These are phyloP conservation scores for Aspergillus thermomutatus DNA, from an alignment of 2,329 filamentous ascomycete genomes.

Conservation along the genomic window DNA sequence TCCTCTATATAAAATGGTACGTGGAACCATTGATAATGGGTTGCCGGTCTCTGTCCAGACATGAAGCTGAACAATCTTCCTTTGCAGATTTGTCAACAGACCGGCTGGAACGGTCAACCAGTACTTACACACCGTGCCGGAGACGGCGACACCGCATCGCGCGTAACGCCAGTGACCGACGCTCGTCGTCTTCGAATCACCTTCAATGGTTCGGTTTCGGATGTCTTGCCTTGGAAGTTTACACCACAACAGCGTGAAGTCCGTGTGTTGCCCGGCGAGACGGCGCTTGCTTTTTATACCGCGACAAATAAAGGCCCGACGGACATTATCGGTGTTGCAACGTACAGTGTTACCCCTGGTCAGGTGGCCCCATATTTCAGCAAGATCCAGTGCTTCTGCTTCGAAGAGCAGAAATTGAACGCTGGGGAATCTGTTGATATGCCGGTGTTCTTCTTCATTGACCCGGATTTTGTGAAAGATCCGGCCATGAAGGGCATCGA, in stretches of 20 bases:
- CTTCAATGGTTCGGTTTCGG: conserved; percentile 92
- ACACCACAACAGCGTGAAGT: conserved; percentile 95
- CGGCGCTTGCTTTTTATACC: conserved; percentile 94
- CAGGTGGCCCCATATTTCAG: conserved; percentile 97
- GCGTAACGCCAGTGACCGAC: conserved; percentile 74
- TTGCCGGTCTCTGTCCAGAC: neutral
- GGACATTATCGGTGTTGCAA: conserved; percentile 97
- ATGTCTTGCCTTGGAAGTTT: conserved; percentile 96
- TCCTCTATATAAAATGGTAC: conserved; percentile 65
- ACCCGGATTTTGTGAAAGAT: conserved; percentile 90
- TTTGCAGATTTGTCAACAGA: conserved; percentile 49
- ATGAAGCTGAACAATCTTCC: neutral
- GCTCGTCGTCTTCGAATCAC: conserved; percentile 88
- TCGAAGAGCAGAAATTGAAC: conserved; percentile 91
- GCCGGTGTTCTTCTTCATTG: conserved; percentile 99
- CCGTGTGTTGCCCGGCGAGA: conserved; percentile 90
- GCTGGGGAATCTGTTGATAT: conserved; percentile 97
- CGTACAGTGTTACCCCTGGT: conserved; percentile 92
- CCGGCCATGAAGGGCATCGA: conserved; percentile 90
- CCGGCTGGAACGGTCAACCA: conserved; percentile 85
- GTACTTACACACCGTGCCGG: conserved; percentile 73
- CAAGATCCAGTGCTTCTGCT: conserved; percentile 99
- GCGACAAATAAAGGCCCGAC: conserved; percentile 85
- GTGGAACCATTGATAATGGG: neutral
- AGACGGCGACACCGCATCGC: conserved; percentile 65